Conservation (phyloP, 2,329 filamentous ascomycete species). For the Polytolypa hystricis region DNA sequence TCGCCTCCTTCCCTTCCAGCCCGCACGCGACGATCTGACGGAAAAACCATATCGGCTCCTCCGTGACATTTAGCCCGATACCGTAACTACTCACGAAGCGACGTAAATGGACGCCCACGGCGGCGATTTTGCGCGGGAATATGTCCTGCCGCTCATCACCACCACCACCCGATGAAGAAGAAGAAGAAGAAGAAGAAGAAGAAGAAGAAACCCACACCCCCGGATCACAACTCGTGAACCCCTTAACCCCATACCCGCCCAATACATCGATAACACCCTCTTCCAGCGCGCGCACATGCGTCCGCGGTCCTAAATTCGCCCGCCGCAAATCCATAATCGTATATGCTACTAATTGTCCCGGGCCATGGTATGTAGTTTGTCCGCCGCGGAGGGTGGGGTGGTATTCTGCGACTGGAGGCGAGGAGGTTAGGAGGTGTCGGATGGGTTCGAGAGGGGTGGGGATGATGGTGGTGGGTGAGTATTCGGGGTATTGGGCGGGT, state of each 20-base stretch:
- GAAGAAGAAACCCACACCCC: slow-evolving; percentile 86
- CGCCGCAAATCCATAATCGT: slow-evolving; percentile 72
- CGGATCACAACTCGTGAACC: slow-evolving; percentile 57
- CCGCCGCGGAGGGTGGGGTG: slow-evolving; percentile 69
- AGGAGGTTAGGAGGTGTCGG: slow-evolving; percentile 21
- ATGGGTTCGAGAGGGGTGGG: slow-evolving; percentile 27
- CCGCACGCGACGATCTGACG: slow-evolving; percentile 83
- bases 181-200: too few species aligned
- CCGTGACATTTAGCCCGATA: slow-evolving; percentile 52
- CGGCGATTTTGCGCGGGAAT: slow-evolving; percentile 62
- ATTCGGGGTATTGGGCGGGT: too few species aligned
- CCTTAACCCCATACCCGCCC: slow-evolving; percentile 44
- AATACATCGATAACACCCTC: slow-evolving; percentile 60
- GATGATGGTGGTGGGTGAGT: slow-evolving; percentile 28
- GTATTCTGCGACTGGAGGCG: slow-evolving; percentile 46
- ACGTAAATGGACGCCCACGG: slow-evolving; percentile 81
- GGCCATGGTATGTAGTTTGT: slow-evolving; percentile 89
- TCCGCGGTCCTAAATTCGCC: slow-evolving; percentile 56
- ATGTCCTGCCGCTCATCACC: slow-evolving; percentile 18
- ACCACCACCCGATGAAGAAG: too few species aligned
- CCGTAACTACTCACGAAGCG: slow-evolving; percentile 77
- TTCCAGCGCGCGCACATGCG: slow-evolving; percentile 71
- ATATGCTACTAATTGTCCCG: slow-evolving; percentile 87
- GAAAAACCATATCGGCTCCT: slow-evolving; percentile 53
- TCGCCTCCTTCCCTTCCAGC: slow-evolving; percentile 64